Percentiles rank a stretch among this genome's conserved stretches.
Conservation (phyloP, 768 basidiomycete genomes). For the Leccinum uliginosum region DNA sequence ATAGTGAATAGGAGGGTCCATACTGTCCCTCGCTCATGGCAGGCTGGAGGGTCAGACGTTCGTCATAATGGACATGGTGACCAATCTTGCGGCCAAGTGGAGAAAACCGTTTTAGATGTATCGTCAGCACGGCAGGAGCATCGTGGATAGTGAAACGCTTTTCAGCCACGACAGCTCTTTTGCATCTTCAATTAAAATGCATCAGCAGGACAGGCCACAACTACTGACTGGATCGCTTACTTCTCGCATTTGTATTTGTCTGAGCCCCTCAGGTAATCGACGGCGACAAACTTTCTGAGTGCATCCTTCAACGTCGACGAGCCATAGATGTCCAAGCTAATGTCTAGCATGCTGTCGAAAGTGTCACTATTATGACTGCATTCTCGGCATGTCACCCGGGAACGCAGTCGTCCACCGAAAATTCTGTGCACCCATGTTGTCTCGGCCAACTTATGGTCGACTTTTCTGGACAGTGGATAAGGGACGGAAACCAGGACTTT, state of each 20-base stretch:
- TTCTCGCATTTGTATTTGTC: constrained; percentile 99
- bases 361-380: constrained; percentile 92
- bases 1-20: constrained; percentile 79
- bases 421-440: constrained; percentile 93
- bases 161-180: constrained; percentile 82
- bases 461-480: constrained; percentile 46
- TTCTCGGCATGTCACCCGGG: constrained; percentile 78
- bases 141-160: constrained; percentile 88
- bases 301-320: constrained; percentile 63
- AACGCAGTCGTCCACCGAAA: constrained; percentile 89
- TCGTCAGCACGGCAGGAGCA: constrained; percentile 81
- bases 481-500: not conserved
- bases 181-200: constrained; percentile 58
- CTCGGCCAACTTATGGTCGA: constrained; percentile 66
- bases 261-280: constrained; percentile 80
- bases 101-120: constrained; percentile 94
- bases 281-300: constrained; percentile 71
- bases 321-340: constrained; percentile 84
- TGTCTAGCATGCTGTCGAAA: constrained; percentile 90
- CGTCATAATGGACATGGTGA: constrained; percentile 73
- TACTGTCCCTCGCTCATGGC: constrained; percentile 82
- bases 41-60: constrained; percentile 62
- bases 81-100: constrained; percentile 85
- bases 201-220: constrained; percentile 4
- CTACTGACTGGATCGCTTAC: constrained; percentile 44